Evolutionary conservation across 768 basidiomycete species (phyloP), one percentile per base, ranked within the genome.

Genomic region (Serendipita sp.): DNA sequence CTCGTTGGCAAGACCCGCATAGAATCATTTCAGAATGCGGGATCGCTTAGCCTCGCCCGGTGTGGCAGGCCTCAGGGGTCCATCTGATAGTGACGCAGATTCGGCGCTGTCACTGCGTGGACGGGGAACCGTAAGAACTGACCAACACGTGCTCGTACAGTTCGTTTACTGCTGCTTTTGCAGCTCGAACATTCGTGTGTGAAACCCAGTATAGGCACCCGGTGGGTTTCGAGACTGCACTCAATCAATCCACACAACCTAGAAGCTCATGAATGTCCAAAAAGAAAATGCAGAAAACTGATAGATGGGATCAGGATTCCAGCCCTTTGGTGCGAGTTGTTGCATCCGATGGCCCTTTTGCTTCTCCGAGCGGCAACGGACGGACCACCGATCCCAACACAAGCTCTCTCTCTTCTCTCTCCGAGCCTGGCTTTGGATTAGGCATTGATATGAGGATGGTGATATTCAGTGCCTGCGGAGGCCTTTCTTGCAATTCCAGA

Each of bases 111-210:
- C 16, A 33, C 23, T 60, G 55, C 55, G 55, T 60, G 55, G 55
- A 60, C 55, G 34, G 55, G 55, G 29, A 37, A 60, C 55, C 16
- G 16, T 60, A 52, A 52, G 48, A 52, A 97, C 72, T 11, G 88
- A 85, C 64, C 79, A 81, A 53, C 80, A 62, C 69, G 85, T 72
- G 66, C 85, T 81, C 67, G 79, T 79, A 70, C 78, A 79, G 73
- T 91, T 89, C 69, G 83, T 83, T 43, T 83, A 80, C 65, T 85
- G 80, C 3, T 81, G 74, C 3, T 83, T 40, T 40, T 40, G 13
- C 40, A 6, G 40, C 40, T 40, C 40, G 13, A 6, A 40, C 13
- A 40, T 40, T 13, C 40, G 40, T 40, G 6, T 40, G 40, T 40
- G 13, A 40, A 40, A 40, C 40, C 40, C 40, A 40, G 40, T 40